Conservation (phyloP, 2,329 filamentous ascomycete species). For the Cordyceps javanica region DNA sequence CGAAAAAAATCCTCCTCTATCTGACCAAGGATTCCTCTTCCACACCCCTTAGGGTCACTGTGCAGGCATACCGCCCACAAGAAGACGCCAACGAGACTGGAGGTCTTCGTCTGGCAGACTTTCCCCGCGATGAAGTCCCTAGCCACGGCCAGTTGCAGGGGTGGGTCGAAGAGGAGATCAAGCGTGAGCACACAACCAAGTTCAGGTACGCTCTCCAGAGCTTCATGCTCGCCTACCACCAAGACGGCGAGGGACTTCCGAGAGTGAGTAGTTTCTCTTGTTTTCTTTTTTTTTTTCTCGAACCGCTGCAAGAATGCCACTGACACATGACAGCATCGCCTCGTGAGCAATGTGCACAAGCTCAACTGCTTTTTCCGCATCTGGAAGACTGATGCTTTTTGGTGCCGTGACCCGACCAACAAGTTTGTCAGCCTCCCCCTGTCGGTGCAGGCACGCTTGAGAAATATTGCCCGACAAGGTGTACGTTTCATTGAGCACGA, state of each 20-base stretch:
- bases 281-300: neutral
- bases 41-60: constrained; percentile 32
- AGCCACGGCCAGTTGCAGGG: constrained; percentile 28
- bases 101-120: constrained; percentile 29
- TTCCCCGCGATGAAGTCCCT: constrained; percentile 31
- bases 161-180: constrained; percentile 34
- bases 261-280: constrained; percentile 33
- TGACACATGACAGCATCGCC: constrained; percentile 27
- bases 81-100: constrained; percentile 23
- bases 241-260: constrained; percentile 30
- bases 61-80: constrained; percentile 31
- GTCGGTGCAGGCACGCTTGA: constrained; percentile 35
- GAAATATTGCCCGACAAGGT: constrained; percentile 32
- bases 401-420: constrained; percentile 32
- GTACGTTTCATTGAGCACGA: constrained; percentile 33
- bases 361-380: constrained; percentile 46
- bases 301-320: neutral
- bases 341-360: constrained; percentile 37
- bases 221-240: constrained; percentile 32
- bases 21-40: constrained; percentile 30
- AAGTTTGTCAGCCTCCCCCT: constrained; percentile 31
- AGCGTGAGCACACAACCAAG: constrained; percentile 24
- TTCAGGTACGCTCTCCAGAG: constrained; percentile 30
- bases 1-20: constrained; percentile 30
- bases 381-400: constrained; percentile 38